Evolutionary conservation across 2,329 filamentous ascomycete genomes (phyloP), one percentile per base, ranked within the genome.

Genomic region (Zarea fungicola): DNA sequence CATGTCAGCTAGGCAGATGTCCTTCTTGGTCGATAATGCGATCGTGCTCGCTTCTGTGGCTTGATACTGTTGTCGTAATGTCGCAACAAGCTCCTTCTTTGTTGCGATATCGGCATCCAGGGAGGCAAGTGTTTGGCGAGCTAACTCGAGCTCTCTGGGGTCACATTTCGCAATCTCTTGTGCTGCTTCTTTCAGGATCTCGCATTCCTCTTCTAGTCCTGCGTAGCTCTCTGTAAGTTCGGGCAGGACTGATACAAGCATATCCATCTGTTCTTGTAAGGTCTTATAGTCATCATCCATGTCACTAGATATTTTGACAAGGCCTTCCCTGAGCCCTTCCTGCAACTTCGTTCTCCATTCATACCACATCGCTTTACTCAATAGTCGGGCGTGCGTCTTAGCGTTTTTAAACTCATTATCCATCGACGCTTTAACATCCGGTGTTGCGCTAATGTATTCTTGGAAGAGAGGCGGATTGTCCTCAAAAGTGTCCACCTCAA

Each of bases 321-420:
- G 78, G 4, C 88, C 91, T 57, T 89, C 84, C 62, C 87, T 90
- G 31, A 99, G 76, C 16, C 89, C 87, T 54, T 84, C 70, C 49
- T 90, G 83, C 21, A 97, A 77, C 60, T 93, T 92, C 76, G 88
- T 92, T 34, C 93, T 85, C 93, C 93, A 99, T 61, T 92, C 87
- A 64, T 99, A 99, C 93, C 93, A 99, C 74, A 93, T 91, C 50
- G 89, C 89, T 64, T 96, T 96, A 70, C 92, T 96, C 44, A 91
- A 74, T 13, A 96, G 76, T 22, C 93, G 81, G 14, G 92, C 89
- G 64, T 95, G 87, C 0, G 89, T 91, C 72, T 96, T 97, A 66
- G 96, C 87, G 61, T 97, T 96, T 66, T 95, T 93, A 74, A 99
- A 93, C 63, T 97, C 91, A 56, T 88, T 93, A 69, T 99, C 92